Evolutionary conservation across 805 yeast species (phyloP), one percentile per base, ranked within the genome.

Genomic region (Starmerella roubikii): DNA sequence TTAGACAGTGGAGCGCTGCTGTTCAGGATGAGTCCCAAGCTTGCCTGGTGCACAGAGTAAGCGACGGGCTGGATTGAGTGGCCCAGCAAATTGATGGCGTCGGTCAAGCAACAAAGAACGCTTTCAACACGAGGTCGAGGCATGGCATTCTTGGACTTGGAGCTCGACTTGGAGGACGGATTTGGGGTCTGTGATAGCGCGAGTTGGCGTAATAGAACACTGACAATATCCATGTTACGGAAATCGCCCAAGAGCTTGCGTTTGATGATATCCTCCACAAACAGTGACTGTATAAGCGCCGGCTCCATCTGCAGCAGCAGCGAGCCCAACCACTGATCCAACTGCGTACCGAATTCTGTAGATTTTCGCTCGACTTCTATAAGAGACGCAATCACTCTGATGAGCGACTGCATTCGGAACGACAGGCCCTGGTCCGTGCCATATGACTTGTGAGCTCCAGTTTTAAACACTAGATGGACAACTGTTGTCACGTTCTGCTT

Each of bases 11-110:
- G 31, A 4, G 32, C 22, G 11, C 32, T 28, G 16, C 37, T 34
- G 26, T 50, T 46, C n/a, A 50, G 24, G n/a, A 51, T 17, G 11
- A 42, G 32, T 1, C 50, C 49, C 6, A 49, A 32, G 3, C 39
- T 38, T 3, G 47, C 47, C 20, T 49, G 51, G 22, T 50, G 50
- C 5, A 52, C 35, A 1, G 48, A 37, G 15, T 36, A 42, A 2
- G 52, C 44, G 1, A 49, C 37, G 0, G 50, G 44, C 15, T 42
- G 44, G 9, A 49, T 35, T 2, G 53, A 42, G 26, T 39, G 38
- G 13, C 50, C 54, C 13, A 43, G 37, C 4, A 37, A 4, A 3
- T 20, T 27, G 10, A 46, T 24, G 11, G 36, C 24, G 17, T 36
- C 42, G 4, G 38, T 31, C 10, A 52, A 30, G 18, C 52, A 44